These are phyloP conservation scores for Chamaecyparis obtusa DNA, from an alignment of 75 land plant genomes.

Conservation along the genomic window DNA sequence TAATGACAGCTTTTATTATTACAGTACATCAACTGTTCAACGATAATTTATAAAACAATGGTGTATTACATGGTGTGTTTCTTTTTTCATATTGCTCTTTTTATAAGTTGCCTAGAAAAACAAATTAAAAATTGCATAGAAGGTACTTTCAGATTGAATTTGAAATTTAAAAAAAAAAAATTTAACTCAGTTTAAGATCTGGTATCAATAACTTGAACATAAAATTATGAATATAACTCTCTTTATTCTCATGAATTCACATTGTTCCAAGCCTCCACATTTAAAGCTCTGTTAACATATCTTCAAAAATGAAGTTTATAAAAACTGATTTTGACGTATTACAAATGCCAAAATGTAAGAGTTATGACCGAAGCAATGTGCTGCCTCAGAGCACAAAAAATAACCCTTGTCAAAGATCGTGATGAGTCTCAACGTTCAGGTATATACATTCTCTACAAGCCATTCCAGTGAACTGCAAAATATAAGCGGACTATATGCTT, in stretches of 20 bases:
- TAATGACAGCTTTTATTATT: neutral
- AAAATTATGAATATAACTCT: neutral
- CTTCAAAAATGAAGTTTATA: neutral
- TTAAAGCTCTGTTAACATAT: neutral
- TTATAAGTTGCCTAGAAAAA: neutral
- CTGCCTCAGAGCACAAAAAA: neutral
- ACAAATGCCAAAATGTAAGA: neutral
- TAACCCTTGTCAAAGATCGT: neutral
- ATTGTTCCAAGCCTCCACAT: conserved; percentile 1
- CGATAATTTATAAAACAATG: too few species aligned
- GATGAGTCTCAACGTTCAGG: neutral
- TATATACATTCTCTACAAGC: neutral
- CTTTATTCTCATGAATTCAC: neutral
- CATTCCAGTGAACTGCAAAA: neutral
- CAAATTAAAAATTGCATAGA: neutral
- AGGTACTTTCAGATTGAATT: neutral
- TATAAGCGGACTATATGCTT: neutral
- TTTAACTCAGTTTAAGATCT: neutral
- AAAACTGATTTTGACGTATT: neutral
- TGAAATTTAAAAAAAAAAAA: neutral
- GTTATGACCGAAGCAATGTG: neutral
- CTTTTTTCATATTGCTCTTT: neutral
- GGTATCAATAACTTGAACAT: neutral
- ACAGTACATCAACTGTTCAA: too few species aligned
- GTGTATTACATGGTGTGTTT: neutral